Evolutionary conservation across 495 filamentous ascomycete species (phyloP), one percentile per base, ranked within the genome.

Genomic region (Penicillium longicatenatum): DNA sequence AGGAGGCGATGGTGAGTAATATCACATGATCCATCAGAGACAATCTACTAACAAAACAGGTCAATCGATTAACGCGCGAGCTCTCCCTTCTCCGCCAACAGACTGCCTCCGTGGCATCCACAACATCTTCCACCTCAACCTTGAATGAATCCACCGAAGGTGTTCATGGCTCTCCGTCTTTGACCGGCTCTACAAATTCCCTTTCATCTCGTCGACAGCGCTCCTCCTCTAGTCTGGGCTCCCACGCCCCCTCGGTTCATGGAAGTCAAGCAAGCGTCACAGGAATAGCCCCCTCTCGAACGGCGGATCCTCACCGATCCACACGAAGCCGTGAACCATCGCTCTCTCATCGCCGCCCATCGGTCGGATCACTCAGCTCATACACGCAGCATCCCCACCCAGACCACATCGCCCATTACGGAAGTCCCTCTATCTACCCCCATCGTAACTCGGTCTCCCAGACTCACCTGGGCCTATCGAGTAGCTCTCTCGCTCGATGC

Each of bases 1-100:
- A 97, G 66, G 93, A 97, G 70, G 88, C 90, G n/a, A 86, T 96
- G 65, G 93, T 93, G 81, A 54, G 84, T 76, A 1, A 45, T 6
- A 35, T 4, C n/a, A 19, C 37, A 30, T 10, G n/a, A 22, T 31
- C 5, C 12, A 33, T 33, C 22, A 19, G 26, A 9, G 20, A 46
- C 26, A 26, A 43, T 47, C 35, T 54, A 17, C 52, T 60, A 55
- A 65, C 54, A 49, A 39, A 9, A 14, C 66, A 95, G 92, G 90
- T 96, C 45, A 97, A 97, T 74, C 90, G 92, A 46, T 82, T 97
- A 51, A 93, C 90, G 2, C 86, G 92, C 54, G 92, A 97, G 65
- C 86, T 97, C 47, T 83, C 85, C 12, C 70, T 86, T 39, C 86
- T 97, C 41, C 88, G 92, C 55, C 87, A 90, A 42, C 88, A 90